A percentile compares a stretch with the other conserved stretches of the same genome.
phyloP scores from a whole-genome alignment of 169 alveolate species.

The Cyclospora cayetanensis region DNA sequence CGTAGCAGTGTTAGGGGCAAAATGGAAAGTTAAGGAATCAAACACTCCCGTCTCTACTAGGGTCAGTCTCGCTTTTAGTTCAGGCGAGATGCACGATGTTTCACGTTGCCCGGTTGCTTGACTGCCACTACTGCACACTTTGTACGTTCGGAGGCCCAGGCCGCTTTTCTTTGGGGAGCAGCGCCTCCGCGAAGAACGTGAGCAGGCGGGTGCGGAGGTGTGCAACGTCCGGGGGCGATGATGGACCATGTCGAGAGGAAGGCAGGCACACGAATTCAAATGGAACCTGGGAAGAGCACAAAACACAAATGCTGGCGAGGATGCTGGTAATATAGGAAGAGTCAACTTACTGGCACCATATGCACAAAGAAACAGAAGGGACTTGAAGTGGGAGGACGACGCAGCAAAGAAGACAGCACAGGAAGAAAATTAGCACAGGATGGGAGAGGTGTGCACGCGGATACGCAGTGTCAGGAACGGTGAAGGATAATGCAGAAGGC shows the following conservation, averaged over 20 bases:
- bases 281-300: neutral
- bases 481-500: too few species aligned
- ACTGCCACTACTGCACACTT: too few species aligned
- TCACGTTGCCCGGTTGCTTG: too few species aligned
- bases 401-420: neutral
- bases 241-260: slow-evolving; percentile 64
- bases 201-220: neutral
- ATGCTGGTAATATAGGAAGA: neutral
- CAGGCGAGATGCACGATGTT: too few species aligned
- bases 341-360: neutral
- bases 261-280: slow-evolving; percentile 64
- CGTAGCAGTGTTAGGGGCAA: too few species aligned
- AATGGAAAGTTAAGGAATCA: too few species aligned
- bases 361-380: neutral
- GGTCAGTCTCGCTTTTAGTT: too few species aligned
- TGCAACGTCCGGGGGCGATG: neutral
- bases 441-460: too few species aligned
- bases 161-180: neutral
- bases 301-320: neutral
- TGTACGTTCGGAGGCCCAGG: too few species aligned
- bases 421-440: too few species aligned
- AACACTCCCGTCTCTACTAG: too few species aligned
- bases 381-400: neutral
- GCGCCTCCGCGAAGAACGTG: neutral
- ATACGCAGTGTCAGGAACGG: too few species aligned